phyloP scores from a whole-genome alignment of 2,329 filamentous ascomycete genomes.

The Epichloe brachyelytri region DNA sequence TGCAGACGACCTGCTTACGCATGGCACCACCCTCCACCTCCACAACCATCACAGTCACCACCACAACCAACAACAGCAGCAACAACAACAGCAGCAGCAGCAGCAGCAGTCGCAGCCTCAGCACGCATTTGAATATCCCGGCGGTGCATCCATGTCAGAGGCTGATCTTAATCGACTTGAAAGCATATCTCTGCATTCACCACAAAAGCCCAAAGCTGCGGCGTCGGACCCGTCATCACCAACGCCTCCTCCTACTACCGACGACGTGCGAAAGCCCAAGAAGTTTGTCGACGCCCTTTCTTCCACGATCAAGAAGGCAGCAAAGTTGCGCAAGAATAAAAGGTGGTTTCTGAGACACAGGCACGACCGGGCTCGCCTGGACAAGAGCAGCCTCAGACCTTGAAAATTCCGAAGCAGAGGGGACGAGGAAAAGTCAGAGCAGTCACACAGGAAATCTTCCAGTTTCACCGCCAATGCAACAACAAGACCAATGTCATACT shows the following conservation, averaged over 20 bases:
- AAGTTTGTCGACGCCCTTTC: slow-evolving; percentile 29
- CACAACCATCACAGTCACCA: neutral
- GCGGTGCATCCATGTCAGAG: slow-evolving; percentile 31
- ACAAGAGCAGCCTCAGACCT: slow-evolving; percentile 16
- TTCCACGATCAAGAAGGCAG: slow-evolving; percentile 28
- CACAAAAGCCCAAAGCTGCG: slow-evolving; percentile 15
- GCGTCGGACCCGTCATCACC: slow-evolving; percentile 20
- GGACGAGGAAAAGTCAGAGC: slow-evolving; percentile 12
- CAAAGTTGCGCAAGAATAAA: slow-evolving; percentile 20
- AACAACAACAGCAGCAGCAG: slow-evolving; percentile 10
- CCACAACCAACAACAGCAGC: neutral
- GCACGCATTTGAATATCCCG: slow-evolving; percentile 12
- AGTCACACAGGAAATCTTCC: slow-evolving; percentile 9
- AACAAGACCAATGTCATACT: slow-evolving; percentile 13
- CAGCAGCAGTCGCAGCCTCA: neutral
- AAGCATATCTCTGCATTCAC: slow-evolving; percentile 32
- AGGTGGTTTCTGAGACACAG: slow-evolving; percentile 7
- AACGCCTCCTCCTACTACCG: slow-evolving; percentile 19
- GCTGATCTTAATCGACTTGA: slow-evolving; percentile 34
- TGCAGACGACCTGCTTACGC: slow-evolving; percentile 1
- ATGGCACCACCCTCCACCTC: neutral
- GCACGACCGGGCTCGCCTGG: slow-evolving; percentile 19
- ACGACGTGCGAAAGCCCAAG: slow-evolving; percentile 20
- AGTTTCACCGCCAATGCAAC: slow-evolving; percentile 15
- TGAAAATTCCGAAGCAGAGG: slow-evolving; percentile 21